Base-by-base conservation (phyloP, 2,329 filamentous ascomycete genomes). In the Aspergillus ustus region DNA sequence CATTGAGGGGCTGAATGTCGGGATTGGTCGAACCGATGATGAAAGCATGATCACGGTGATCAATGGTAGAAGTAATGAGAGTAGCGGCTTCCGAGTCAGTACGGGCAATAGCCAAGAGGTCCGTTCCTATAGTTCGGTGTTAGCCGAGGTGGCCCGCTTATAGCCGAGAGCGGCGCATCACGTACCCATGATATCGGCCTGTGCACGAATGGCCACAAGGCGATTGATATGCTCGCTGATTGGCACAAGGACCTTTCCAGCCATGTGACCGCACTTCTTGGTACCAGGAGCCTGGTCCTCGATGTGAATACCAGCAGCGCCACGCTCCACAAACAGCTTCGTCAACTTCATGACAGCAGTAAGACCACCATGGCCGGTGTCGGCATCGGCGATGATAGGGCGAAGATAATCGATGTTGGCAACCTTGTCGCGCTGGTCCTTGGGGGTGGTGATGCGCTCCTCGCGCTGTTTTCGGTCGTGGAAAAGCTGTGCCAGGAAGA, bases 341-440 rank as follows among this genome's bases (percentile, higher is more conserved):
- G 95, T 98, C 70, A 99, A 88, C 85, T 98, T 99, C 95, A 99
- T 98, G 71, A 98, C 91, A 59, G 95, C 95, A n/a, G 95, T 98
- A 65, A 99, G 84, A 73, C 95, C 95, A 74, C 95, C 95, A 78
- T 98, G 95, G 66, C 95, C 95, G 46, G 95, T 99, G 76, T 99
- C 95, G 53, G 94, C 95, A 79, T 99, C 95, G 62, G 95, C 95
- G 70, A 99, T 88, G 78, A 99, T 97, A 64, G 95, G 95, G 20
- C 95, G 90, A 52, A 99, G 88, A 81, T 95, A 99, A 82, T 99
- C 95, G 72, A 93, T 83, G 77, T 96, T 95, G 64, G 90, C 82
- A 54, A 95, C 81, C 65, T 88, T 89, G 69, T 82, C 80, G 60
- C 95, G 91, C 73, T 93, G 84, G 25, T 85, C 82, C 75, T 90